phyloP scores from a whole-genome alignment of 139 green algal species.

The Chlorella vulgaris region DNA sequence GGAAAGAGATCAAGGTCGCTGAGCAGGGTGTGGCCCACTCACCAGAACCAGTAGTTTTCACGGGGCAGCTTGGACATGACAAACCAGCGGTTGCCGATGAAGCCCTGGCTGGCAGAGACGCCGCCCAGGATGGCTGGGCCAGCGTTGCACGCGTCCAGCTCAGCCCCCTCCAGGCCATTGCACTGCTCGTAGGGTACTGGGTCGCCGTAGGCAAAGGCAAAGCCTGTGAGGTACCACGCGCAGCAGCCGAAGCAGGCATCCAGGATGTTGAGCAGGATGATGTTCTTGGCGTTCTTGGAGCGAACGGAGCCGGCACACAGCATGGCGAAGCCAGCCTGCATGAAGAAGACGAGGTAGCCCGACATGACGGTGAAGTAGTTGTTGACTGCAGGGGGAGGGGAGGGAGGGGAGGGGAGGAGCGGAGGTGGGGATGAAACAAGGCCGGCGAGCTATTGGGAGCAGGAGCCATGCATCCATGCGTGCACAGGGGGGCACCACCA shows the following conservation, averaged over 20 bases:
- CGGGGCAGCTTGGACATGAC: constrained; percentile 30
- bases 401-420: background rate
- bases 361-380: constrained; percentile 19
- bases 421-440: no score
- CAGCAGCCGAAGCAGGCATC: constrained; percentile 75
- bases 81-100: constrained; percentile 52
- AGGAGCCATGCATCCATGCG: background rate
- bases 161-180: constrained; percentile 4
- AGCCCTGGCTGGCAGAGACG: constrained; percentile 15
- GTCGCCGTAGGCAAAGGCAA: constrained; percentile 54
- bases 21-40: background rate
- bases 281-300: constrained; percentile 90
- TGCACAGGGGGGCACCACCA: no score
- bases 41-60: constrained; percentile 23
- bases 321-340: constrained; percentile 89
- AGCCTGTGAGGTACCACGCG: constrained; percentile 54
- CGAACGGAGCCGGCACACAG: constrained; percentile 79
- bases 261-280: constrained; percentile 90
- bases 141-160: background rate
- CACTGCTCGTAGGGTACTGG: constrained; percentile 12
- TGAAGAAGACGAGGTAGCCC: constrained; percentile 70
- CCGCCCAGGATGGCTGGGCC: background rate
- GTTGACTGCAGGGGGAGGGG: constrained; percentile 31
- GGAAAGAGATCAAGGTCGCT: no score
- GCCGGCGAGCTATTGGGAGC: no score